Conservation (phyloP, 148 eudicot genomes). For the Diospyros kaki region DNA sequence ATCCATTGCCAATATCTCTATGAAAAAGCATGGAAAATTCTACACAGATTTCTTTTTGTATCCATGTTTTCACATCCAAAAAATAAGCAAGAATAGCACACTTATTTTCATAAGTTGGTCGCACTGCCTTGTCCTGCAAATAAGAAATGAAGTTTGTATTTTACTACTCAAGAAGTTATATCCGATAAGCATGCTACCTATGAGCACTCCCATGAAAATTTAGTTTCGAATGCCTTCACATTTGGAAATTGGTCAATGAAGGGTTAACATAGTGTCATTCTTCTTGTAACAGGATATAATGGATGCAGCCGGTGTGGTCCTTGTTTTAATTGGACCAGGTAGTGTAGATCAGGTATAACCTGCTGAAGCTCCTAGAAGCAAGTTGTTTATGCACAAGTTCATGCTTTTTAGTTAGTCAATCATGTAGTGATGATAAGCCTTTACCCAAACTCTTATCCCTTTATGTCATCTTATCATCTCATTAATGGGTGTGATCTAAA, state of each 20-base stretch:
- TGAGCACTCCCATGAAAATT: not conserved
- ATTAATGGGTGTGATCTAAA: not conserved
- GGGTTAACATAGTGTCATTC: not conserved
- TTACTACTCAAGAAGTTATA: not conserved
- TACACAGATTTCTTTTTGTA: too few species aligned
- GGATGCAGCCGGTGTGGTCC: conserved; percentile 88
- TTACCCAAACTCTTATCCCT: not conserved
- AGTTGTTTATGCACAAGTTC: not conserved
- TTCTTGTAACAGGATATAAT: conserved; percentile 55
- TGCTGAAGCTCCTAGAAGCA: not conserved
- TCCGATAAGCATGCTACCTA: not conserved
- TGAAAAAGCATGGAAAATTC: not conserved
- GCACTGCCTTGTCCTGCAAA: not conserved
- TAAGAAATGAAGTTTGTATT: not conserved
- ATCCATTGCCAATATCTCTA: not conserved
- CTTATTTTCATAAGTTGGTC: not conserved
- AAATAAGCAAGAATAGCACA: not conserved
- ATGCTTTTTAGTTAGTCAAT: not conserved
- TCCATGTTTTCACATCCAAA: not conserved
- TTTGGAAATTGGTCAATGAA: not conserved
- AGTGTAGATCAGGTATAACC: conserved; percentile 74
- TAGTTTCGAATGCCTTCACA: not conserved
- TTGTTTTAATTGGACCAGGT: conserved; percentile 93
- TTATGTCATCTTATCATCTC: not conserved
- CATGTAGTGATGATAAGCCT: not conserved